These are phyloP conservation scores for Calocera cornea DNA, from an alignment of 768 basidiomycete genomes.

Conservation along the genomic window DNA sequence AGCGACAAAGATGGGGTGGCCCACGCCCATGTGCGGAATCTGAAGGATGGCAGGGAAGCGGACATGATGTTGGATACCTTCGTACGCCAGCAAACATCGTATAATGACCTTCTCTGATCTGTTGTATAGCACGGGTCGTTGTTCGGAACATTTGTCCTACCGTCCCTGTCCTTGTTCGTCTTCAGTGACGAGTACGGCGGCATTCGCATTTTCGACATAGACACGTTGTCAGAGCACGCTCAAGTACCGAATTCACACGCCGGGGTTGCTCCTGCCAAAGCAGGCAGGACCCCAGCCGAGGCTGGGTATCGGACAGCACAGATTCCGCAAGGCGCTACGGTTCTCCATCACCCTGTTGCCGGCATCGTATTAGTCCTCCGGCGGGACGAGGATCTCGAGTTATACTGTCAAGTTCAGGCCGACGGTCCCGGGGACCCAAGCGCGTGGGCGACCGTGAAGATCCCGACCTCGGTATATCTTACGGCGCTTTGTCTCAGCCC, in stretches of 20 bases:
- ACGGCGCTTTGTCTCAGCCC: background rate
- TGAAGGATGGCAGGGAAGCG: background rate
- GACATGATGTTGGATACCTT: background rate
- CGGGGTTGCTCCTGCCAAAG: no score
- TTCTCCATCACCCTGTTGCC: background rate
- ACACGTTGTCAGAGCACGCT: background rate
- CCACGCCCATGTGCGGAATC: background rate
- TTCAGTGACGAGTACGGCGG: background rate
- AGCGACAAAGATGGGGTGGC: background rate
- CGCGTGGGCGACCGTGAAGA: background rate
- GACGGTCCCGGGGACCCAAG: background rate
- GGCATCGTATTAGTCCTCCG: background rate
- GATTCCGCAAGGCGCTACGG: background rate
- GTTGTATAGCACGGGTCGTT: background rate
- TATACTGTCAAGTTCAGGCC: background rate
- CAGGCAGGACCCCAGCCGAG: no score
- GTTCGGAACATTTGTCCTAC: background rate
- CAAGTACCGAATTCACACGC: no score
- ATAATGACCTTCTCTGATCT: background rate
- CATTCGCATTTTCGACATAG: background rate
- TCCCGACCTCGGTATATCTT: background rate
- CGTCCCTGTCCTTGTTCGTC: background rate
- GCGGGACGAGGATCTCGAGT: background rate
- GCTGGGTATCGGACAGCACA: no score
- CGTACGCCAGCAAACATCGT: background rate